phyloP scores from a whole-genome alignment of 1,284 basidiomycete species.

The Ustilago sp. region DNA sequence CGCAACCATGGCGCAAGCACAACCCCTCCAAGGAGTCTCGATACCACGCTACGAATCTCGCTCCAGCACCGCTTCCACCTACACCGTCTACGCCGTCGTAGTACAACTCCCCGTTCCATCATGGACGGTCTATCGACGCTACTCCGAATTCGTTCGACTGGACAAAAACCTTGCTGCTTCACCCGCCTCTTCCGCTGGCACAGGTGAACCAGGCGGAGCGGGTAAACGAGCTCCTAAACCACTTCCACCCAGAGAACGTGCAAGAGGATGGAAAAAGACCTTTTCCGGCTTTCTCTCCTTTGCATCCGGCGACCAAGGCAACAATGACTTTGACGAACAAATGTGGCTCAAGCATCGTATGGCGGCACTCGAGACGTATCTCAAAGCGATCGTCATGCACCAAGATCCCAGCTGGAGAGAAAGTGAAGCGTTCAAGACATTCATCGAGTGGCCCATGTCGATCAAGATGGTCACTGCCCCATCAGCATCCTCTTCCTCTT shows the following conservation, averaged over 20 bases:
- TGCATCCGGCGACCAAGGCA: slow-evolving; percentile 23
- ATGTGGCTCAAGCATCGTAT: slow-evolving; percentile 80
- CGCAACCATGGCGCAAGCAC: slow-evolving; percentile 41
- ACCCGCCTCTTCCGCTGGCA: slow-evolving; percentile 9
- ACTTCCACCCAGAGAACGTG: slow-evolving; percentile 84
- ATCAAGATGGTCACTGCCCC: slow-evolving; percentile 32
- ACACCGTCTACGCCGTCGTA: slow-evolving; percentile 82
- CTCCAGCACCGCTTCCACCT: slow-evolving; percentile 71
- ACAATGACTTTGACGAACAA: slow-evolving; percentile 29
- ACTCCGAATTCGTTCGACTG: slow-evolving; percentile 91
- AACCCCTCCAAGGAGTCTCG: slow-evolving; percentile 66
- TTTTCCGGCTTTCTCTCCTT: slow-evolving; percentile 39
- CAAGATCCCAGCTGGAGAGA: slow-evolving; percentile 86
- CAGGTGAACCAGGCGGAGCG: slow-evolving; percentile 37
- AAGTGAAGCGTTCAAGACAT: slow-evolving; percentile 82
- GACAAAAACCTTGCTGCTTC: slow-evolving; percentile 80
- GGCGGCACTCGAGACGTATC: slow-evolving; percentile 82
- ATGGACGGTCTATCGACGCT: slow-evolving; percentile 92
- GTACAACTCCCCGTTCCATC: slow-evolving; percentile 79
- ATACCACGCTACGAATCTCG: slow-evolving; percentile 61
- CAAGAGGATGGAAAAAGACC: slow-evolving; percentile 70
- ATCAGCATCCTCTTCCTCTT: background rate
- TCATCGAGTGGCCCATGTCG: slow-evolving; percentile 80
- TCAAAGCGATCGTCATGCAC: slow-evolving; percentile 83
- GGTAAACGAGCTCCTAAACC: slow-evolving; percentile 76